Percentiles rank a stretch among this genome's conserved stretches.
Evolutionary conservation across 2,329 filamentous ascomycete species (phyloP).

Genomic region (Beauveria australis): DNA sequence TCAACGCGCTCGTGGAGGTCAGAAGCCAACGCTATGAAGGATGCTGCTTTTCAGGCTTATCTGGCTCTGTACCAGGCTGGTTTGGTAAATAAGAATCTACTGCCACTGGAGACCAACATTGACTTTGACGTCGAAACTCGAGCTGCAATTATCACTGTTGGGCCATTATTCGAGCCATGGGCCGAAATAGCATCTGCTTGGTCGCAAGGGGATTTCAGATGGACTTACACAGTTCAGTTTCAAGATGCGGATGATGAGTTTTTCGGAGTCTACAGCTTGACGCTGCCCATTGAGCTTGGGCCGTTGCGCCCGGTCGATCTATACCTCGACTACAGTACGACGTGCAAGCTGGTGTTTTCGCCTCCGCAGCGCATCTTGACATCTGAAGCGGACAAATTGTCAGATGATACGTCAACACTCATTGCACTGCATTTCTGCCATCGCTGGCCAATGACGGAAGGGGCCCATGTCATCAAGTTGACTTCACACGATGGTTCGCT

Average conservation of each 20-base stretch:
- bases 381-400: conserved; percentile 11
- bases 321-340: conserved; percentile 28
- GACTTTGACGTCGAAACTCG: conserved; percentile 30
- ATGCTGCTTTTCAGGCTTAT: conserved; percentile 79
- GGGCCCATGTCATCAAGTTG: conserved; percentile 37
- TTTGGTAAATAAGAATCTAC: conserved; percentile 67
- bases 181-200: conserved; percentile 33
- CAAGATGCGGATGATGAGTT: conserved; percentile 14
- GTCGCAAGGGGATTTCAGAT: conserved; percentile 16
- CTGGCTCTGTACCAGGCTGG: conserved; percentile 58
- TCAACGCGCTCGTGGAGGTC: conserved; percentile 49
- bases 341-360: conserved; percentile 26
- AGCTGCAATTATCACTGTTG: conserved; percentile 26
- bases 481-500: conserved; percentile 19
- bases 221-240: background rate
- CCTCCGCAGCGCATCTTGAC: conserved; percentile 14
- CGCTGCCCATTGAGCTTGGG: conserved; percentile 36
- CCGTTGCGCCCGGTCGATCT: conserved; percentile 29
- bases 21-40: conserved; percentile 65
- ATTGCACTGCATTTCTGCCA: conserved; percentile 40
- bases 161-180: conserved; percentile 40
- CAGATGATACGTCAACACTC: conserved; percentile 38
- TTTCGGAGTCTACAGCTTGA: conserved; percentile 32
- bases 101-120: conserved; percentile 51
- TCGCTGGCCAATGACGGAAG: conserved; percentile 32